These are phyloP conservation scores for Salmacisia buchloeana DNA, from an alignment of 1,284 basidiomycete species.

Conservation along the genomic window DNA sequence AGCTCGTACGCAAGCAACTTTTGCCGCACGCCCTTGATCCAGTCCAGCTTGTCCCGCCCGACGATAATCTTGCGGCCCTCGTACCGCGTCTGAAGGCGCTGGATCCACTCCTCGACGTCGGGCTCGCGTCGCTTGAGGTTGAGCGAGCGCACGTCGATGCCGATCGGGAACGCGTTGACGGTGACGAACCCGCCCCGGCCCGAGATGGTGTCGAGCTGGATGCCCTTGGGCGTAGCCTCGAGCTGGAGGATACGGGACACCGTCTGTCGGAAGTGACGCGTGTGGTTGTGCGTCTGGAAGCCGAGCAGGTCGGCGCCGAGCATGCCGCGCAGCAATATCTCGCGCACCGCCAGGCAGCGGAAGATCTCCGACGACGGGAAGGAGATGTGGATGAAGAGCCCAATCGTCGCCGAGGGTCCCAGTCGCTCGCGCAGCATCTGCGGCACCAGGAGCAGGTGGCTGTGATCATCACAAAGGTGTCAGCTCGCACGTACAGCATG, in stretches of 20 bases:
- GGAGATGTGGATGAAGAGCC: slow-evolving; percentile 82
- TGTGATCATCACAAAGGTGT: slow-evolving; percentile 22
- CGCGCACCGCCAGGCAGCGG: slow-evolving; percentile 63
- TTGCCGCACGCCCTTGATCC: slow-evolving; percentile 74
- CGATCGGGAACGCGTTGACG: slow-evolving; percentile 81
- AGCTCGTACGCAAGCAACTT: slow-evolving; percentile 76
- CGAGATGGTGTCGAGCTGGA: slow-evolving; percentile 55
- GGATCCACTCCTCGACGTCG: slow-evolving; percentile 75
- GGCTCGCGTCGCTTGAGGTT: slow-evolving; percentile 67
- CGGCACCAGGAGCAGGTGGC: slow-evolving; percentile 79
- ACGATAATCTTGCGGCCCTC: slow-evolving; percentile 77
- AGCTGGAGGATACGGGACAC: slow-evolving; percentile 72
- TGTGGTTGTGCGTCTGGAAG: slow-evolving; percentile 72
- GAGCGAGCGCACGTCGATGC: slow-evolving; percentile 71
- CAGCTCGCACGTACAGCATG: not conserved
- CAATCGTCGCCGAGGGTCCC: slow-evolving; percentile 64
- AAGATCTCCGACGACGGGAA: slow-evolving; percentile 84
- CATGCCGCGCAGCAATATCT: slow-evolving; percentile 63
- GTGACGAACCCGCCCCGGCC: slow-evolving; percentile 63
- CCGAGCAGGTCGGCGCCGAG: slow-evolving; percentile 69
- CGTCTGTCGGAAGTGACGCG: slow-evolving; percentile 59
- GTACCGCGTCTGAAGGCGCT: slow-evolving; percentile 69
- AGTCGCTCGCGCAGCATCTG: slow-evolving; percentile 63
- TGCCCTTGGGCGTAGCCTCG: slow-evolving; percentile 76
- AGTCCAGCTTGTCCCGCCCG: slow-evolving; percentile 79